phyloP scores from a whole-genome alignment of 805 yeast genomes.

The Maudiozyma saulgeensis region DNA sequence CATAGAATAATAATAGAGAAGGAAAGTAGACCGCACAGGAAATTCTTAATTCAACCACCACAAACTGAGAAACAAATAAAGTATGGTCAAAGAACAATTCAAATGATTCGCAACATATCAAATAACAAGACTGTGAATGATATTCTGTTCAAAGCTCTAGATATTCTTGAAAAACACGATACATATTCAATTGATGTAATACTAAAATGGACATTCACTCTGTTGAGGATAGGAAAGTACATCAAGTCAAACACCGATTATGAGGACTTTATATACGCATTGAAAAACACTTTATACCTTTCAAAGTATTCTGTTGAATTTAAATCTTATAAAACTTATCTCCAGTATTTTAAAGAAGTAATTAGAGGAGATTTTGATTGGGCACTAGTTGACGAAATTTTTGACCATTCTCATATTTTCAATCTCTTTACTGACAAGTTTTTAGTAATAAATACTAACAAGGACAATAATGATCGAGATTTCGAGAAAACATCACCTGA shows the following conservation, averaged over 20 bases:
- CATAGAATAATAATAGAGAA: slow-evolving; percentile 7
- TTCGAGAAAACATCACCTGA: background rate
- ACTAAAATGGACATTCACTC: slow-evolving; percentile 13
- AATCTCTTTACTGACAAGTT: background rate
- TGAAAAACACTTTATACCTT: slow-evolving; percentile 5
- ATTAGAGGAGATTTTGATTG: background rate
- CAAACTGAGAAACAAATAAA: background rate
- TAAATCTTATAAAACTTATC: background rate
- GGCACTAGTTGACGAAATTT: background rate
- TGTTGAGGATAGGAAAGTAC: slow-evolving; percentile 6
- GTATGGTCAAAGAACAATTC: background rate
- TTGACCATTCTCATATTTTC: background rate
- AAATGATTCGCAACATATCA: background rate
- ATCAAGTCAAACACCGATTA: slow-evolving; percentile 11
- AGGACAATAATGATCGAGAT: background rate
- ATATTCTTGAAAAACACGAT: slow-evolving; percentile 5
- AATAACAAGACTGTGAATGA: background rate
- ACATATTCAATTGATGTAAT: background rate
- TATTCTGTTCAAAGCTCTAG: slow-evolving; percentile 8
- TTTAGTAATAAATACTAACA: background rate
- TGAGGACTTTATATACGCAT: slow-evolving; percentile 6
- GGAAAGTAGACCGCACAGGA: slow-evolving; percentile 8
- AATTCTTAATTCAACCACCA: slow-evolving; percentile 8
- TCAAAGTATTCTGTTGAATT: background rate
- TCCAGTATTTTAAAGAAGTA: background rate